These are phyloP conservation scores for Chlorella sp. DNA, from an alignment of 139 green algal species.

Conservation along the genomic window DNA sequence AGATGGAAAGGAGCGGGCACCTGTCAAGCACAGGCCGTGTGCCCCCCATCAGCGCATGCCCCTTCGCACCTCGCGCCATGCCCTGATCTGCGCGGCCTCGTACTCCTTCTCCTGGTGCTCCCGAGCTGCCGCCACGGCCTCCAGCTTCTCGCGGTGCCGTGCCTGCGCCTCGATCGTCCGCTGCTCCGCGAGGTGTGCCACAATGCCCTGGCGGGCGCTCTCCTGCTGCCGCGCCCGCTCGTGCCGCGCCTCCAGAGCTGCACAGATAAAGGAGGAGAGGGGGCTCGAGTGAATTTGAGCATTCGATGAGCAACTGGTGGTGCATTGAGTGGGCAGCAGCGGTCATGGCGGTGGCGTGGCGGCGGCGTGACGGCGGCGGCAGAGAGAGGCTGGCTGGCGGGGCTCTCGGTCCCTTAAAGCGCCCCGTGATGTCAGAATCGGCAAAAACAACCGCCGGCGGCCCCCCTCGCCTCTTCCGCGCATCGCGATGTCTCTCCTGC, in stretches of 20 bases:
- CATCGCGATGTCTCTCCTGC: too few species aligned
- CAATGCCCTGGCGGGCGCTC: not conserved
- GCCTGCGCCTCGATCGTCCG: conserved; percentile 16
- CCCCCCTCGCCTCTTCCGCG: too few species aligned
- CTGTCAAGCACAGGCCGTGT: not conserved
- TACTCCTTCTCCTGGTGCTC: not conserved
- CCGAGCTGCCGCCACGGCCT: not conserved
- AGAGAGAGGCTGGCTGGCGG: too few species aligned
- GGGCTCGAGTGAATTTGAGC: too few species aligned
- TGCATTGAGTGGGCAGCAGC: too few species aligned
- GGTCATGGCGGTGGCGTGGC: too few species aligned
- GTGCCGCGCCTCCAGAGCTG: conserved; percentile 16
- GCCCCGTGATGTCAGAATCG: too few species aligned
- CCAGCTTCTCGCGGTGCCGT: conserved; percentile 12
- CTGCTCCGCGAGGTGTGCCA: conserved; percentile 10
- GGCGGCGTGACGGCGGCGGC: too few species aligned
- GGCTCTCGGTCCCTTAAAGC: too few species aligned
- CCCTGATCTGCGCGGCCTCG: conserved; percentile 8
- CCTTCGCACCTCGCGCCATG: conserved; percentile 8
- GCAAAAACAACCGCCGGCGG: too few species aligned
- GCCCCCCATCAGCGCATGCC: too few species aligned
- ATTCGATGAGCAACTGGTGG: too few species aligned
- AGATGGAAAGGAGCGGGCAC: not conserved
- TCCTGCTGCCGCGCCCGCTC: conserved; percentile 21
- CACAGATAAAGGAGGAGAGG: not conserved